Evolutionary conservation across 164 flowering plant species (phyloP), one percentile per base, ranked within the genome.

Genomic region (Liquidambar formosana): DNA sequence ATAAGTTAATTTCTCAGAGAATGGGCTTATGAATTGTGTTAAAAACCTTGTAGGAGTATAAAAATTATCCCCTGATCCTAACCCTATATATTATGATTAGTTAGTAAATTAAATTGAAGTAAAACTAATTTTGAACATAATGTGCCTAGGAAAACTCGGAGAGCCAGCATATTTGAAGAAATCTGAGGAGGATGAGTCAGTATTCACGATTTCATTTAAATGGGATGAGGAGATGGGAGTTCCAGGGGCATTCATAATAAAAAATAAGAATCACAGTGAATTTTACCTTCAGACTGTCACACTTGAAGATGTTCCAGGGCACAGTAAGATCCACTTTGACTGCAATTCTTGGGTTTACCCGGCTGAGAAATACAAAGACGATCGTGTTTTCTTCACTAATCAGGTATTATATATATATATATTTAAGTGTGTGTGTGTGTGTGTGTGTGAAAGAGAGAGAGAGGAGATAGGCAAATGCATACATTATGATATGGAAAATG

Each of bases 321-420:
- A 78, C 18, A 85, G 86, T 38, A 63, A 27, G 3, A 33, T 84
- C 46, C 81, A 82, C 56, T 86, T 84, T 52, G 74, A 71, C 12
- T 86, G 90, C 74, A 83, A 86, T 61, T 86, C 90, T 0, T 86
- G 90, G 88, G 79, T 86, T 59, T 84, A 84, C 51, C 90, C 88
- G 1, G 79, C 80, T 13, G 57, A 78, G 1, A 22, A 64, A 2
- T 83, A 86, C 73, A 54, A 66, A 10, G 59, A 65, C 6, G 80
- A 78, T 38, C 86, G 86, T 3, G 56, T 84, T 26, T 86, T 86
- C 82, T 86, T 86, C 70, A 6, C 73, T n/a, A 86, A 86, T 74
- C 74, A 80, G 86, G 90, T 81, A 64, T n/a, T n/a, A n/a, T n/a
- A n/a, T n/a, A n/a, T n/a, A n/a, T n/a, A 33, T 33, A n/a, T n/a